Conservation (phyloP, 768 basidiomycete genomes). For the Neoboletus subvelutipes region DNA sequence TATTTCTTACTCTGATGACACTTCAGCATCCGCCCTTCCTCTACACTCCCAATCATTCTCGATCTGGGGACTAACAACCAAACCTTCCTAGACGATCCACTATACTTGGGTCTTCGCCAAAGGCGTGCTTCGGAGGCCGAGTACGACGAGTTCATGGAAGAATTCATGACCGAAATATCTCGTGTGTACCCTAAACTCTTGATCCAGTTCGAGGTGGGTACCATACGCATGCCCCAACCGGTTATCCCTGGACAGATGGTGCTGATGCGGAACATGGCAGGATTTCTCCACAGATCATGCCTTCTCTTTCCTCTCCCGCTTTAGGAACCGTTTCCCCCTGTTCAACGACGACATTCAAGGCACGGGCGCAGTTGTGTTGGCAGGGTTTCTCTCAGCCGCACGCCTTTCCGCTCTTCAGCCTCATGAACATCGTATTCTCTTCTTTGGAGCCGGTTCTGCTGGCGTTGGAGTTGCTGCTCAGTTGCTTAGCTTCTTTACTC, state of each 20-base stretch:
- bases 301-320: slow-evolving; percentile 78
- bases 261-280: slow-evolving; percentile 33
- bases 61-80: slow-evolving; percentile 91
- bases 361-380: slow-evolving; percentile 89
- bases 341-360: slow-evolving; percentile 94
- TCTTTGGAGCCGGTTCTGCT: slow-evolving; percentile 90
- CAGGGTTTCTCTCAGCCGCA: slow-evolving; percentile 87
- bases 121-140: slow-evolving; percentile 60
- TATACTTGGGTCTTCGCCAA: slow-evolving; percentile 85
- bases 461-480: slow-evolving; percentile 93
- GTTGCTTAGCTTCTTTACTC: slow-evolving; percentile 83
- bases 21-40: slow-evolving; percentile 67
- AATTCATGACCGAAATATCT: slow-evolving; percentile 86
- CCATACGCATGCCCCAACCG: neutral
- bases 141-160: slow-evolving; percentile 86
- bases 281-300: slow-evolving; percentile 94
- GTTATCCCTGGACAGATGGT: neutral
- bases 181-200: slow-evolving; percentile 74
- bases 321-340: slow-evolving; percentile 70
- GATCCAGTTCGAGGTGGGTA: slow-evolving; percentile 76
- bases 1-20: slow-evolving; percentile 1
- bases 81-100: slow-evolving; percentile 74
- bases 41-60: slow-evolving; percentile 79
- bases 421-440: slow-evolving; percentile 78
- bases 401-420: slow-evolving; percentile 66